Conservation (phyloP, 2,329 filamentous ascomycete genomes). For the Calonectria montana region DNA sequence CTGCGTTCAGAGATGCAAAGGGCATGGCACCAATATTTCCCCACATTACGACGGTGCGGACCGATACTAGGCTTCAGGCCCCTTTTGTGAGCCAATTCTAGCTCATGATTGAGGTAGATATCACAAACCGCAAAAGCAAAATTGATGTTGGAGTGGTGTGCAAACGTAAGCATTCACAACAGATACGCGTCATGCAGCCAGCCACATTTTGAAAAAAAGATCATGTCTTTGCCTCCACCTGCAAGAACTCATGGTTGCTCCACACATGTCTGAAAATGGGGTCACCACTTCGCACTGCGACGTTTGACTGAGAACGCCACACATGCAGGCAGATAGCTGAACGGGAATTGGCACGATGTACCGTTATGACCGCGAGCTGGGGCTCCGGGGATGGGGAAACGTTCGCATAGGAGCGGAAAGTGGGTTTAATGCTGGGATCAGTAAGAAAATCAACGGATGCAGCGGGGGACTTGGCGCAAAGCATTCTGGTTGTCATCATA, state of each 20-base stretch:
- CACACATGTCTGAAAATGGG: not conserved
- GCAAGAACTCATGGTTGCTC: not conserved
- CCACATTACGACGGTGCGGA: not conserved
- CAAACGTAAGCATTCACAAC: not conserved
- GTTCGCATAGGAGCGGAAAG: too few relatives aligned
- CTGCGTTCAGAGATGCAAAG: not conserved
- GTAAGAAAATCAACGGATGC: not conserved
- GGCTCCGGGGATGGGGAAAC: not conserved
- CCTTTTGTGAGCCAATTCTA: not conserved
- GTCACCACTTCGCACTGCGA: not conserved
- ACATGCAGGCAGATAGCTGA: not conserved
- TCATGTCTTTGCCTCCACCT: not conserved
- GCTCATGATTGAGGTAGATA: not conserved
- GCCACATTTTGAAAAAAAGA: not conserved
- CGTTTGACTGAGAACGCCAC: not conserved
- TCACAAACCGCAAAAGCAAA: not conserved
- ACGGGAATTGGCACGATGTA: not conserved
- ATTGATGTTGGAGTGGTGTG: not conserved
- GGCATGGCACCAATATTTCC: not conserved
- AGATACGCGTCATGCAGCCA: not conserved
- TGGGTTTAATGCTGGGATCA: too few relatives aligned
- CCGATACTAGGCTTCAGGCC: not conserved
- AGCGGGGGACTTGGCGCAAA: not conserved
- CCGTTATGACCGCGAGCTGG: not conserved
- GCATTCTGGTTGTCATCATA: too few relatives aligned